Evolutionary conservation across 805 yeast species (phyloP).

Genomic region (Kregervanrija fluxuum): DNA sequence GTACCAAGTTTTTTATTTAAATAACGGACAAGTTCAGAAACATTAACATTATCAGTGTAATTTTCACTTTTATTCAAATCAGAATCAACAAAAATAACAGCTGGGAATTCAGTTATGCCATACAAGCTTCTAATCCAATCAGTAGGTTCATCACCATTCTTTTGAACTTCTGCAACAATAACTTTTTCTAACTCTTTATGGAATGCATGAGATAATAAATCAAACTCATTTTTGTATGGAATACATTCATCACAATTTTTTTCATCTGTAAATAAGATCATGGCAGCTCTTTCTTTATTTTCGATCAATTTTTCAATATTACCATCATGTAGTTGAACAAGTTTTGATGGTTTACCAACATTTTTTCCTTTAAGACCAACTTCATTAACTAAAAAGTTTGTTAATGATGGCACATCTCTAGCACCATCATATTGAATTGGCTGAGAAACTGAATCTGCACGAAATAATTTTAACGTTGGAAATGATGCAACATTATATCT

Average conservation of each 20-base stretch:
- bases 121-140: conserved; percentile 34
- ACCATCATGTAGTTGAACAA: conserved; percentile 23
- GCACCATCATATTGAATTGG: conserved; percentile 52
- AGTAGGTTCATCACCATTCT: conserved; percentile 37
- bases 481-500: conserved; percentile 51
- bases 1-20: conserved; percentile 36
- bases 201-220: conserved; percentile 40
- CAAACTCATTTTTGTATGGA: conserved; percentile 43
- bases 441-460: conserved; percentile 37
- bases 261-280: conserved; percentile 43
- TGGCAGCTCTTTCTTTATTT: conserved; percentile 32
- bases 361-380: conserved; percentile 25
- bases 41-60: conserved; percentile 38
- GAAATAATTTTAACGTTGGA: conserved; percentile 58
- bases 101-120: conserved; percentile 43
- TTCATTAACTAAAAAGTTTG: conserved; percentile 38
- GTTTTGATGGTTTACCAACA: conserved; percentile 13
- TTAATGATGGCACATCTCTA: conserved; percentile 43
- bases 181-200: conserved; percentile 32
- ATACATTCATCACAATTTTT: conserved; percentile 45
- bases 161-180: conserved; percentile 40
- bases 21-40: conserved; percentile 43
- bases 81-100: conserved; percentile 41
- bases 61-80: conserved; percentile 28
- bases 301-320: conserved; percentile 22